Conservation (phyloP, 2,329 filamentous ascomycete genomes). For the Scytalidium sp. region DNA sequence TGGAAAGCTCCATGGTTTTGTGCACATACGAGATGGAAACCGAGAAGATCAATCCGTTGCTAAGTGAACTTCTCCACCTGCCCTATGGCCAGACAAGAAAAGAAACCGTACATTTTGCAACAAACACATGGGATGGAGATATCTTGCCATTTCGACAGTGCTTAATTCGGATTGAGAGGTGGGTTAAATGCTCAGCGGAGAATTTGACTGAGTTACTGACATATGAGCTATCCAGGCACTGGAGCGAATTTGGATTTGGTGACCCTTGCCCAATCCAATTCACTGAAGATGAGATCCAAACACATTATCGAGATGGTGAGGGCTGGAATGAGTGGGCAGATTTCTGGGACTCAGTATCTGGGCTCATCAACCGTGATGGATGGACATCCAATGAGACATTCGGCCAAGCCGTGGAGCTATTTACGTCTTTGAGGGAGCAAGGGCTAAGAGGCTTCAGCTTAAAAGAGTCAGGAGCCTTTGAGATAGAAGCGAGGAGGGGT, state of each 20-base stretch:
- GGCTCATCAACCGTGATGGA: slow-evolving; percentile 33
- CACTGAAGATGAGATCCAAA: slow-evolving; percentile 14
- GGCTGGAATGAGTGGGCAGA: slow-evolving; percentile 29
- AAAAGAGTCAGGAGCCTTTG: slow-evolving; percentile 28
- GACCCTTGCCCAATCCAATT: slow-evolving; percentile 27
- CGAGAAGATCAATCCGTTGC: slow-evolving; percentile 22
- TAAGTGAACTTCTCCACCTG: slow-evolving; percentile 23
- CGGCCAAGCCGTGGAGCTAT: slow-evolving; percentile 31
- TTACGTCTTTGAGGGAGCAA: slow-evolving; percentile 29
- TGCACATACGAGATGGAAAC: slow-evolving; percentile 28
- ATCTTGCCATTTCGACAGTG: slow-evolving; percentile 29
- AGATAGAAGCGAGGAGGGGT: slow-evolving; percentile 29
- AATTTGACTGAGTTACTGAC: slow-evolving; percentile 9
- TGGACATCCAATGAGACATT: slow-evolving; percentile 34
- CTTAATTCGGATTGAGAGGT: slow-evolving; percentile 28
- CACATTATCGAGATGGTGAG: slow-evolving; percentile 20
- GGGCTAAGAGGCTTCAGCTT: slow-evolving; percentile 28
- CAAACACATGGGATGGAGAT: slow-evolving; percentile 28
- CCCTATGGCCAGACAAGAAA: slow-evolving; percentile 21
- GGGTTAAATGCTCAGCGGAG: slow-evolving; percentile 13
- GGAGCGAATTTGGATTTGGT: slow-evolving; percentile 26
- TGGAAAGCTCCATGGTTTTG: slow-evolving; percentile 19
- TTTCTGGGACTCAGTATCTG: slow-evolving; percentile 32
- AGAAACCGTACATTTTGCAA: slow-evolving; percentile 27
- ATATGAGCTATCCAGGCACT: slow-evolving; percentile 21